Base-by-base conservation (phyloP, 78 protist genomes). In the Anaeramoeba flamelloides region DNA sequence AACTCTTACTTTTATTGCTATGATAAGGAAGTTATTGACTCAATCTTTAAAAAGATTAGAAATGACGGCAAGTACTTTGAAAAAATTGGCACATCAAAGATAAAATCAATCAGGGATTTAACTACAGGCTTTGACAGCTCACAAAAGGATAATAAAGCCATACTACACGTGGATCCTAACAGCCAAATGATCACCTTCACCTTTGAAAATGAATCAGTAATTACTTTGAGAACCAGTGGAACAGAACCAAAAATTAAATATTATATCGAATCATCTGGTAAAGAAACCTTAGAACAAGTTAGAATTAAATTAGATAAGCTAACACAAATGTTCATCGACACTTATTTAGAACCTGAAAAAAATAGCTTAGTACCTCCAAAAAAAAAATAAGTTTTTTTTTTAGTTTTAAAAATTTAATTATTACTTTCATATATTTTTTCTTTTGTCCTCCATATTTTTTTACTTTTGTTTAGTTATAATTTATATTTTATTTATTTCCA, bases 161-260 rank as follows among this genome's bases (percentile, higher is more conserved):
- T 22, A 32, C 40, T 77, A 33, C 84, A 83, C 2, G 12, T 39
- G 41, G 30, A 40, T 33, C 38, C 38, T 75, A 26, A 74, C 85
- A 41, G 87, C 31, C 94, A 89, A 69, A 93, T 94, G 97, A 86
- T 95, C 39, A 94, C 99, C 3, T 92, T 87, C 32, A 69, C 38
- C 77, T 94, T 97, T 79, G 89, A 77, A 1, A 94, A 97, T 82
- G 95, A 91, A 76, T 84, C 87, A 39, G 82, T 82, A 30, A 85
- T 90, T 31, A 95, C 98, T 36, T 83, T 97, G 32, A 86, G 99
- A 38, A 91, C 93, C 26, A 79, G 89, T 78, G 99, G 99, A 2
- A 97, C 99, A 1, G 99, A 97, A 82, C 99, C 99, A 76, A 97
- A 97, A 88, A 75, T 97, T 80, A 97, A 97, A 85, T 95, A 89